A percentile compares a stretch with the other conserved stretches of the same genome.
Conservation (phyloP, 2,329 filamentous ascomycete species). For the Macroventuria anomochaeta region DNA sequence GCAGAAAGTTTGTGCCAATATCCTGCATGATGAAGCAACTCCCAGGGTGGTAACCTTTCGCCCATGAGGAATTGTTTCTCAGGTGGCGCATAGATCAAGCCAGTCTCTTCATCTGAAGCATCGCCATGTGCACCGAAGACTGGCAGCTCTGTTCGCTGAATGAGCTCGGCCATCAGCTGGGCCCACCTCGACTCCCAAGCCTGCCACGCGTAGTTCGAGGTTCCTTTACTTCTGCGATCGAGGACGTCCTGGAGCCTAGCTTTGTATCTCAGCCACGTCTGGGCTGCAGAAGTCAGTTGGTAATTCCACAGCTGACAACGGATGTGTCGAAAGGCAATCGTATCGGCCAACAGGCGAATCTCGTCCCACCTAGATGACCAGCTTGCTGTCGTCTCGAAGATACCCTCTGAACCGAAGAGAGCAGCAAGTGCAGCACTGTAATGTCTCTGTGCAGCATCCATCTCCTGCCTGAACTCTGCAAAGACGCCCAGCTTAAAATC, state of each 20-base stretch:
- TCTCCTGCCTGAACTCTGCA: constrained; percentile 91
- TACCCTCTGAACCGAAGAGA: constrained; percentile 76
- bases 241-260: constrained; percentile 77
- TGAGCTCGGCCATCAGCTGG: constrained; percentile 65
- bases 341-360: constrained; percentile 84
- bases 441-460: constrained; percentile 83
- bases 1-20: constrained; percentile 66
- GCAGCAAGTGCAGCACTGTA: constrained; percentile 88
- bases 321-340: constrained; percentile 79
- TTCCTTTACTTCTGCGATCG: constrained; percentile 82
- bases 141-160: constrained; percentile 60
- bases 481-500: constrained; percentile 93
- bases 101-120: constrained; percentile 38
- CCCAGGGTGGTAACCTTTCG: constrained; percentile 63
- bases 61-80: constrained; percentile 59
- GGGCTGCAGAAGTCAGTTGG: constrained; percentile 78
- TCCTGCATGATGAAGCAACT: constrained; percentile 66
- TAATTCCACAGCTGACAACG: constrained; percentile 82
- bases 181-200: constrained; percentile 87
- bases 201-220: constrained; percentile 88
- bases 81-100: constrained; percentile 54
- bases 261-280: constrained; percentile 80
- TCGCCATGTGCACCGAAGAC: constrained; percentile 39
- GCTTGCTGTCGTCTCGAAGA: constrained; percentile 85
- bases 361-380: constrained; percentile 94